phyloP scores from a whole-genome alignment of 2,329 filamentous ascomycete genomes.

The Tolypocladium guangdongense region DNA sequence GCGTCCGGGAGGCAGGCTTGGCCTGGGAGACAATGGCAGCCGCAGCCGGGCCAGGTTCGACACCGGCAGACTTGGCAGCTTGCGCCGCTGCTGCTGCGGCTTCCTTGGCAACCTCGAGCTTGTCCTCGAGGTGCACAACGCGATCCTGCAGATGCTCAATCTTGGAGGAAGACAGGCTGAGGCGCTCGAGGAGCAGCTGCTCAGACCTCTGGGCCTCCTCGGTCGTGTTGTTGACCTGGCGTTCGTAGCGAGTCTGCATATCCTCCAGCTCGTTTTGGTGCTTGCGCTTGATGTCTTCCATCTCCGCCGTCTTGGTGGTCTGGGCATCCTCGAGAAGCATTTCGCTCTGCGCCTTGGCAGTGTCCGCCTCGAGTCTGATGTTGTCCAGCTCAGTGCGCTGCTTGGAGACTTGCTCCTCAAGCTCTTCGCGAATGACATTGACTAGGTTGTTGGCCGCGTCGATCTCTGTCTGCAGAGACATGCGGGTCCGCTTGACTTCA shows the following conservation, averaged over 20 bases:
- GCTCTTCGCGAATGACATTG: conserved; percentile 68
- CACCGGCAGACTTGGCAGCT: conserved; percentile 53
- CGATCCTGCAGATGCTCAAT: conserved; percentile 78
- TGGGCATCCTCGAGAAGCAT: conserved; percentile 76
- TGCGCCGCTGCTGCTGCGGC: conserved; percentile 74
- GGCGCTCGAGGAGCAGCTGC: conserved; percentile 66
- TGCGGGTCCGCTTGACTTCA: conserved; percentile 72
- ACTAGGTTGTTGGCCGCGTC: conserved; percentile 78
- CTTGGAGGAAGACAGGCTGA: conserved; percentile 75
- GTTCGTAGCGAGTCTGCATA: conserved; percentile 62
- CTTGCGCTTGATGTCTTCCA: conserved; percentile 41
- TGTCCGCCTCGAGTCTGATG: conserved; percentile 68
- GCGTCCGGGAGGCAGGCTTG: conserved; percentile 19
- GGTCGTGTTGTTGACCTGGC: conserved; percentile 58
- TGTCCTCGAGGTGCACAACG: conserved; percentile 76
- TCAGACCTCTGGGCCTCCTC: conserved; percentile 79
- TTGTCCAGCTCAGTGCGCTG: conserved; percentile 68
- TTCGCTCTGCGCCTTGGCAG: conserved; percentile 68
- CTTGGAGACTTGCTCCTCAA: conserved; percentile 68
- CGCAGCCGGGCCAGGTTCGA: conserved; percentile 19
- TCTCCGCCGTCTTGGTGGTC: conserved; percentile 49
- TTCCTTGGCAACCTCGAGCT: conserved; percentile 79
- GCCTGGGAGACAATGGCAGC: conserved; percentile 11
- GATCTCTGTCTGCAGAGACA: conserved; percentile 69
- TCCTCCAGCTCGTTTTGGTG: conserved; percentile 64